Evolutionary conservation across 176 grass and related monocot species (phyloP), one percentile per base, ranked within the genome.

Genomic region (Pontederia crassipes): DNA sequence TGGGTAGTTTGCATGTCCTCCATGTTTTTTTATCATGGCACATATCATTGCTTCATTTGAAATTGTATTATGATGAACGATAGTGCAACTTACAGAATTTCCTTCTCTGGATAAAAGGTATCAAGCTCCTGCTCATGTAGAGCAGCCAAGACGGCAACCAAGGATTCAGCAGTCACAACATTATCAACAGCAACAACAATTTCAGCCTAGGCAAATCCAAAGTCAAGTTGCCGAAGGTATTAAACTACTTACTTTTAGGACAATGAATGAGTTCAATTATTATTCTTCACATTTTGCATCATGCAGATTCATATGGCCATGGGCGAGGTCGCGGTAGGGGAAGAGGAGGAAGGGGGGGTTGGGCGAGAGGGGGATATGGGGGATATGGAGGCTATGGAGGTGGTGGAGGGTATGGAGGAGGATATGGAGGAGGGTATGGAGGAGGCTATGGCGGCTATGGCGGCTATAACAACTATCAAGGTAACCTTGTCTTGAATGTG

Each of bases 321-420:
- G 66, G 13, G 20, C 66, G 66, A 17, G 66, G 66, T 13, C 48
- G 46, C 48, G 62, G 47, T 40, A 55, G 66, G 46, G 52, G 29
- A 46, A 69, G 66, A 69, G 54, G 66, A 2, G 46, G 66, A 46
- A 53, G 66, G 47, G 55, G 66, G 13, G 66, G 66, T 4, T 57
- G 66, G 53, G 66, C 52, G 24, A 69, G 66, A 48, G 66, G 66
- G 15, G 66, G 66, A 27, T 69, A 57, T 24, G 53, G 66, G 10
- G 52, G 66, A 10, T 56, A 57, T 17, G 50, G 65, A 11, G 65
- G 65, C 16, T 67, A 67, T 17, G 65, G 45, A 2, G 52, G 4
- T 10, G 15, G 52, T 17, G 54, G 54, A 18, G 54, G 54, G 24
- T 56, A 56, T 2, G 54, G 54, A 0, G 54, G 54, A 18, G 54